These are phyloP conservation scores for Lagenidium sp. DNA, from an alignment of 352 stramenopile genomes.

Conservation along the genomic window DNA sequence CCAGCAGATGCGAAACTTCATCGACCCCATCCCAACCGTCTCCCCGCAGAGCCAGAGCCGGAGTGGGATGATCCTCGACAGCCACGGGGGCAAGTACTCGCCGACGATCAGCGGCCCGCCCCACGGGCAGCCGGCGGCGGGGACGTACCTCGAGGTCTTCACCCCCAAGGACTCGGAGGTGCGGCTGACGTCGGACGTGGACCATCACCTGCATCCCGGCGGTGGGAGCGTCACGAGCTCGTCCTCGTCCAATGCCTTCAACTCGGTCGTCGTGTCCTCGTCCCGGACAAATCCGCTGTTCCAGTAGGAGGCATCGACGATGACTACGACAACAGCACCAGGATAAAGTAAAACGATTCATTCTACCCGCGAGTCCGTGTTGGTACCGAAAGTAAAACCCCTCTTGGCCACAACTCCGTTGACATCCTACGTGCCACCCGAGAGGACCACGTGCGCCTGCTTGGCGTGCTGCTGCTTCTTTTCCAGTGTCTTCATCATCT, in stretches of 20 bases:
- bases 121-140: constrained; percentile 1
- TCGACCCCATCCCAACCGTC: constrained; percentile 32
- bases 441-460: constrained; percentile 80
- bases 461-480: constrained; percentile 78
- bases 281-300: constrained; percentile 56
- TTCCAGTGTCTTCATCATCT: constrained; percentile 82
- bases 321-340: background rate
- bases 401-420: no score
- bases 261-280: constrained; percentile 51
- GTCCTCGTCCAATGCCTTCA: constrained; percentile 19
- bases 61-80: constrained; percentile 10
- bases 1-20: constrained; percentile 64
- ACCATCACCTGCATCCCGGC: constrained; percentile 8
- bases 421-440: constrained; percentile 51
- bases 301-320: constrained; percentile 15
- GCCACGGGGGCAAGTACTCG: constrained; percentile 22
- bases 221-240: constrained; percentile 5
- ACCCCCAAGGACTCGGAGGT: background rate
- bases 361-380: no score
- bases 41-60: constrained; percentile 15
- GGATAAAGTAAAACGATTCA: constrained; percentile 5
- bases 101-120: constrained; percentile 2
- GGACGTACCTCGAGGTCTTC: constrained; percentile 11
- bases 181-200: constrained; percentile 6
- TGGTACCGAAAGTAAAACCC: no score